A percentile compares a stretch with the other conserved stretches of the same genome.
Evolutionary conservation across 2,329 filamentous ascomycete species (phyloP).

Genomic region (Alternaria panax): DNA sequence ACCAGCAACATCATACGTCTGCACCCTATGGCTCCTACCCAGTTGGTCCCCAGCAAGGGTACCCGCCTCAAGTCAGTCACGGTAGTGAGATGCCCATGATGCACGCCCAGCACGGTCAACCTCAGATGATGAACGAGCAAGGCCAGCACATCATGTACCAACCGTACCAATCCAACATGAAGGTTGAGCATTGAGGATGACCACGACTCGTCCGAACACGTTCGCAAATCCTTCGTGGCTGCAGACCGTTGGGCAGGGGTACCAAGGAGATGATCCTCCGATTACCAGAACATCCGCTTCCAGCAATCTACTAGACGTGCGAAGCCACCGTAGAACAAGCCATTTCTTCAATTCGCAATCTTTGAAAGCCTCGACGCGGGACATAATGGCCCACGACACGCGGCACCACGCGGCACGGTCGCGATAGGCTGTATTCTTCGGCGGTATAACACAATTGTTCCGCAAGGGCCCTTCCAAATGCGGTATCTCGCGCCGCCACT

Average conservation of each 20-base stretch:
- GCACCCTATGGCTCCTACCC: conserved; percentile 40
- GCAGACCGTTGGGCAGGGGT: conserved; percentile 15
- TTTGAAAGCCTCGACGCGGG: background rate
- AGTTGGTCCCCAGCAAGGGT: conserved; percentile 39
- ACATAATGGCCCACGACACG: conserved; percentile 1
- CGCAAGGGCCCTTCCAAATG: conserved; percentile 7
- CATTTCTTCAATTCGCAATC: background rate
- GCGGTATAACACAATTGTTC: conserved; percentile 7
- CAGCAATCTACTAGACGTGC: conserved; percentile 4
- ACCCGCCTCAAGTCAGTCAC: conserved; percentile 46
- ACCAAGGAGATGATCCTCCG: conserved; percentile 1
- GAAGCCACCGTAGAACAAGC: background rate
- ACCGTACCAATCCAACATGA: conserved; percentile 48
- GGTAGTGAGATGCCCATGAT: conserved; percentile 49
- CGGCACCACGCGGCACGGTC: conserved; percentile 11
- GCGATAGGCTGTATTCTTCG: conserved; percentile 7
- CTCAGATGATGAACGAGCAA: conserved; percentile 50
- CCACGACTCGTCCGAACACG: conserved; percentile 9
- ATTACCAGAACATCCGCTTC: conserved; percentile 6
- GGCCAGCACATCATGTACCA: conserved; percentile 52
- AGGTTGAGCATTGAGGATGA: conserved; percentile 47
- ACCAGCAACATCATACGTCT: conserved; percentile 39
- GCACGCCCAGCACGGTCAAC: conserved; percentile 42
- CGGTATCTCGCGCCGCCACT: conserved; percentile 5
- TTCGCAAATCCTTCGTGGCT: conserved; percentile 15